These are phyloP conservation scores for Pseudocercospora fijiensis DNA, from an alignment of 2,329 filamentous ascomycete species.

Conservation along the genomic window DNA sequence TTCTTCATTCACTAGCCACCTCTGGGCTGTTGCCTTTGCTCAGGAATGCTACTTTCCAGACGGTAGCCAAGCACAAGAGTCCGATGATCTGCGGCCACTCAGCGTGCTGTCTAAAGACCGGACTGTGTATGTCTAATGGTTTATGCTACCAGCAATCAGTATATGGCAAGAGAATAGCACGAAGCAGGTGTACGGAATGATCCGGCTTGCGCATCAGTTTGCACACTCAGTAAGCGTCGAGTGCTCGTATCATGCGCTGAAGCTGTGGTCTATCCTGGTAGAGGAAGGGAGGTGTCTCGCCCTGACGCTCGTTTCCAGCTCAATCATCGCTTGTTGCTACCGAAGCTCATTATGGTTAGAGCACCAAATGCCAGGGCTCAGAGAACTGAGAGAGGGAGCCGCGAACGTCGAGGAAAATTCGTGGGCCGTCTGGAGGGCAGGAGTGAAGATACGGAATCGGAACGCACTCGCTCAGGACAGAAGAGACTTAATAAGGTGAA, in stretches of 20 bases:
- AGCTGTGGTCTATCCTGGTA: no score
- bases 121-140: not conserved
- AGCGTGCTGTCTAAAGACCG: not conserved
- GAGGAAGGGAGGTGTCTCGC: no score
- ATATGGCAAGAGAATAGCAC: not conserved
- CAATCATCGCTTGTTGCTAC: no score
- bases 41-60: not conserved
- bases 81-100: not conserved
- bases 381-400: no score
- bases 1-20: not conserved
- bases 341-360: no score
- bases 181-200: not conserved
- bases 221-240: not conserved
- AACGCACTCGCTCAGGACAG: not conserved
- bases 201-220: not conserved
- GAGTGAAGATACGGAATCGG: not conserved
- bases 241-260: not conserved
- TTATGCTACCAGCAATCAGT: not conserved
- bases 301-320: no score
- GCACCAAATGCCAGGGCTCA: no score
- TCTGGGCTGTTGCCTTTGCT: not conserved
- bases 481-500: not conserved
- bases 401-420: no score
- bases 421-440: not conserved
- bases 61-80: not conserved